Base-by-base conservation (phyloP, 2,329 filamentous ascomycete genomes). In the Rhexocercosporidium sp. region DNA sequence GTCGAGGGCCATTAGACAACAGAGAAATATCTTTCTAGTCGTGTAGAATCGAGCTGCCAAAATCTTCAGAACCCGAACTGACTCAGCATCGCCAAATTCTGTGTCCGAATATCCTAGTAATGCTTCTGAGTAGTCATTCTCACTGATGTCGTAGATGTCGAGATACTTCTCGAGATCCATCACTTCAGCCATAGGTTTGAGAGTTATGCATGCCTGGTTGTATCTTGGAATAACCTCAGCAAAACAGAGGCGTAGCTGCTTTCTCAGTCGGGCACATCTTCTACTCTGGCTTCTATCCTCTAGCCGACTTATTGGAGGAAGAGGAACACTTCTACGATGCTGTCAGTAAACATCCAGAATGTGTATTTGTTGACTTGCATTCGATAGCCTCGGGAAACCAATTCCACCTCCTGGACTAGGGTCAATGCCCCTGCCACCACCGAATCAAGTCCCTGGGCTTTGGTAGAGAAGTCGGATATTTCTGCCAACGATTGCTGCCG, bases 401-500 rank as follows among this genome's bases (percentile, higher is more conserved):
- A 85, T 81, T 97, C 94, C n/a, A 97, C 94, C 80, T 97, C 94
- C 78, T 97, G 94, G 69, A 97, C 90, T 68, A 97, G 86, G 44
- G 91, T 89, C 64, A 97, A 83, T 2, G 92, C 91, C 37, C 92
- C 91, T 46, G 90, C 89, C 47, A 88, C 89, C 25, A 90, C 90
- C 47, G 90, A 88, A 79, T 97, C 94, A 73, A 96, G 93, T 59
- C 90, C 88, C 76, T 96, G 93, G 46, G 93, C 89, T 75, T 88
- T 90, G 56, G 87, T 83, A 54, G 96, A 89, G 71, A 97, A 88
- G 0, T 83, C 80, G 12, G 88, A 87, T 5, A 91, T 88, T 69
- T 90, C 88, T 39, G 88, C 83, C 44, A 97, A 84, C 0, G 92
- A 90, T 76, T 94, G 90, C 61, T 91, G 88, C 64, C 93, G 85